Evolutionary conservation across 495 filamentous ascomycete genomes (phyloP), one percentile per base, ranked within the genome.

Genomic region (Durotheca rogersii): DNA sequence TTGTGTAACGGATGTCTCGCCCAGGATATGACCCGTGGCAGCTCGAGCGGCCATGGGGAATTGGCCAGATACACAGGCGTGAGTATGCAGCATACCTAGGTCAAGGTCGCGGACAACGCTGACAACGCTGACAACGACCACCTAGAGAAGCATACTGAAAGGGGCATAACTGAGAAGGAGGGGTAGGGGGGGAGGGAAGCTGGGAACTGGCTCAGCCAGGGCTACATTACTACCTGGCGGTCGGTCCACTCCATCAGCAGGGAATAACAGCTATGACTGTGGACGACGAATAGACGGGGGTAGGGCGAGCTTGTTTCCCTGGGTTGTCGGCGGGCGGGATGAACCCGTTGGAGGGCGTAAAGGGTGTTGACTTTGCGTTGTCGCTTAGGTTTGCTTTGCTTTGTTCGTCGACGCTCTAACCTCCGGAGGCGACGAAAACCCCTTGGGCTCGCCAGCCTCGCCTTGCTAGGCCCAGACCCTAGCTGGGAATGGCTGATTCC

Each of bases 51-150:
- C 40, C 56, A 34, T 31, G 21, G 41, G 45, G 34, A 53, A 59
- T 59, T 59, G 53, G 56, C 56, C 56, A 59, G 50, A 59, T 59
- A 51, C 50, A 50, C 49, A 27, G 50, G 56, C 33, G 44, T 42
- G 50, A 43, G 44, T 50, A 19, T 46, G 50, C 41, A 34, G 45
- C 56, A 53, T 59, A 59, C 56, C 56, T 59, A 59, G 56, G 56
- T 59, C 56, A 53, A 47, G 39, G 46, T 23, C 36, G 30, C 41
- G 36, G 43, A 50, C 27, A 32, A 49, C 44, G 14, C 12, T 25
- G 16, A 53, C n/a, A 53, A n/a, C n/a, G n/a, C n/a, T n/a, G n/a
- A n/a, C n/a, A 47, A 39, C 33, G 31, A 49, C 36, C 21, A 41
- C 32, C 46, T 50, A 37, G 41, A 37, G 41, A 59, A 53, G 50